phyloP scores from a whole-genome alignment of 2,329 filamentous ascomycete genomes.

The Colletotrichum lupini region DNA sequence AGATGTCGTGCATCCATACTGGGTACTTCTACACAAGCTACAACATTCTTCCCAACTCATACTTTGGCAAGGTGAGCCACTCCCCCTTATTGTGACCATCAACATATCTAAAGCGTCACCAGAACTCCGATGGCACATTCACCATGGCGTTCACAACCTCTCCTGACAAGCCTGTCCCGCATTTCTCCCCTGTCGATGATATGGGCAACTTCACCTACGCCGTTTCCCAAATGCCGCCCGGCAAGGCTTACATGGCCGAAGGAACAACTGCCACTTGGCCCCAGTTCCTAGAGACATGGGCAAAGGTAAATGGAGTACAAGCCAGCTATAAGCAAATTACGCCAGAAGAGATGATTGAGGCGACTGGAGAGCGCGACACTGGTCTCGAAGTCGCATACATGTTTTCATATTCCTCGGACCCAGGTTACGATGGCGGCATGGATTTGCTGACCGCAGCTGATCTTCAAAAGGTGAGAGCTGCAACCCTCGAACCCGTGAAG shows the following conservation, averaged over 20 bases:
- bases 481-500: too few species aligned
- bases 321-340: constrained; percentile 53
- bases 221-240: constrained; percentile 60
- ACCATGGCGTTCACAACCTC: constrained; percentile 59
- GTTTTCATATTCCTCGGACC: constrained; percentile 58
- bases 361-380: constrained; percentile 50
- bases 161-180: constrained; percentile 52
- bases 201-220: constrained; percentile 60
- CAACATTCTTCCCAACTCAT: constrained; percentile 56
- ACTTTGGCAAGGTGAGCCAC: constrained; percentile 55
- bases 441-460: constrained; percentile 55
- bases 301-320: constrained; percentile 45
- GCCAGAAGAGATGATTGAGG: constrained; percentile 52
- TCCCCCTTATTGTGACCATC: constrained; percentile 37
- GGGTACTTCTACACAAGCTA: constrained; percentile 62
- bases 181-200: constrained; percentile 58
- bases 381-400: constrained; percentile 58
- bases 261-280: constrained; percentile 58
- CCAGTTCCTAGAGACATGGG: constrained; percentile 57
- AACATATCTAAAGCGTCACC: constrained; percentile 3
- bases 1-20: constrained; percentile 63
- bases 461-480: constrained; percentile 51
- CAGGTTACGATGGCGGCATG: constrained; percentile 61
- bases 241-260: constrained; percentile 60
- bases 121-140: constrained; percentile 50